A percentile compares a stretch with the other conserved stretches of the same genome.
phyloP scores from a whole-genome alignment of 2,329 filamentous ascomycete species.

The Gliomastix tumulicola region DNA sequence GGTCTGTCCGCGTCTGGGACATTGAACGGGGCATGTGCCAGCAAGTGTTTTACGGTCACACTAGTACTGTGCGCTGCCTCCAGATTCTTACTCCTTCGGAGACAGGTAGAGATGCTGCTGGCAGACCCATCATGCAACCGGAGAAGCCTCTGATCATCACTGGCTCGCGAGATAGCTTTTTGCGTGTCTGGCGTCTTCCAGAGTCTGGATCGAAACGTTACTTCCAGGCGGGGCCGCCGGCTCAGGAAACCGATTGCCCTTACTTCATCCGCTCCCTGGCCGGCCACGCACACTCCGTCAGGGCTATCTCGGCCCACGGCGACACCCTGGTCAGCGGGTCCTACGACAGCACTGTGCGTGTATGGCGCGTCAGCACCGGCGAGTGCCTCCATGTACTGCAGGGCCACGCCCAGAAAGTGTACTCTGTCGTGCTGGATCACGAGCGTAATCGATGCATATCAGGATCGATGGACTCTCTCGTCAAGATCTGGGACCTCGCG shows the following conservation, averaged over 20 bases:
- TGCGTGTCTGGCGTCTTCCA: constrained; percentile 91
- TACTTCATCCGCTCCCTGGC: constrained; percentile 86
- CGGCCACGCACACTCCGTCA: constrained; percentile 88
- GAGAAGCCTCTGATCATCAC: constrained; percentile 95
- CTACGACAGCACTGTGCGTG: constrained; percentile 89
- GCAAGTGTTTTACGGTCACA: constrained; percentile 95
- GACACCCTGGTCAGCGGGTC: constrained; percentile 97
- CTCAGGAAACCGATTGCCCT: constrained; percentile 74
- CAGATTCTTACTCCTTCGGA: constrained; percentile 88
- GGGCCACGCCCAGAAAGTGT: constrained; percentile 89
- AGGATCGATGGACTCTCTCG: constrained; percentile 95
- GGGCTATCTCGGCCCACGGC: constrained; percentile 88
- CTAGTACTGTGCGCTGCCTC: constrained; percentile 90
- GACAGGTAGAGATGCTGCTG: constrained; percentile 64
- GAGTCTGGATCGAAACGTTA: constrained; percentile 70
- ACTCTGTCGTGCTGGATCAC: constrained; percentile 87
- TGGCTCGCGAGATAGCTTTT: constrained; percentile 86
- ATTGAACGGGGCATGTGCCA: constrained; percentile 89
- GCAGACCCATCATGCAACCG: constrained; percentile 78
- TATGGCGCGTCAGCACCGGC: constrained; percentile 96
- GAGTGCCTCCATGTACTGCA: constrained; percentile 77
- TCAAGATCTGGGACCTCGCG: constrained; percentile 95
- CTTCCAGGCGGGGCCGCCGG: constrained; percentile 70
- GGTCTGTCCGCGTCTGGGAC: constrained; percentile 99
- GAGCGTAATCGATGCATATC: constrained; percentile 93